Evolutionary conservation across 1,139 yeast species (phyloP).

Genomic region (Kluyveromyces sp.): DNA sequence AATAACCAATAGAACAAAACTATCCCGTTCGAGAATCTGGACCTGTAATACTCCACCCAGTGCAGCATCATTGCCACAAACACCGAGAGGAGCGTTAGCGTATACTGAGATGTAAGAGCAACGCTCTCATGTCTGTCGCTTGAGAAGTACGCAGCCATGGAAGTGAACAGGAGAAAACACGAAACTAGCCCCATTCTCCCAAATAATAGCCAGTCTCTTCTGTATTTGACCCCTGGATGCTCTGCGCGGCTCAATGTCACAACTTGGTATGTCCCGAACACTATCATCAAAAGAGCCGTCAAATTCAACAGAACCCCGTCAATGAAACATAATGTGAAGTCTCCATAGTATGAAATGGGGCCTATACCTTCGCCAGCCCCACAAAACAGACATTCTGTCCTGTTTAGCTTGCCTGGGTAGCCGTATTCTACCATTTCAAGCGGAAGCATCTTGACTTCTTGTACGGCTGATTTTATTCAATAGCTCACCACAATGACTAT

Average conservation of each 20-base stretch:
- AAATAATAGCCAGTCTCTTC: conserved; percentile 35
- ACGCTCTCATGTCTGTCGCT: conserved; percentile 13
- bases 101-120: conserved; percentile 24
- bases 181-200: conserved; percentile 31
- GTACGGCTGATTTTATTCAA: not conserved
- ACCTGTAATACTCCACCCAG: conserved; percentile 64
- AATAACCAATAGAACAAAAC: conserved; percentile 74
- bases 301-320: conserved; percentile 58
- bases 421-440: not conserved
- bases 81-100: conserved; percentile 30
- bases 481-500: not conserved
- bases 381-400: conserved; percentile 30
- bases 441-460: not conserved
- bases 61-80: conserved; percentile 51
- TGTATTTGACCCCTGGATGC: conserved; percentile 36
- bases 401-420: not conserved
- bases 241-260: conserved; percentile 31
- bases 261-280: conserved; percentile 42
- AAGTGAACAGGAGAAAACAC: conserved; percentile 29
- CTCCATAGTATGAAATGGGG: conserved; percentile 56
- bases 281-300: conserved; percentile 46
- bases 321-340: conserved; percentile 75
- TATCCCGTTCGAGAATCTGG: conserved; percentile 59
- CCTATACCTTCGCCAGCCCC: conserved; percentile 64
- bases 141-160: conserved; percentile 17